Evolutionary conservation across 768 basidiomycete species (phyloP).

Genomic region (Harrya chromipes): DNA sequence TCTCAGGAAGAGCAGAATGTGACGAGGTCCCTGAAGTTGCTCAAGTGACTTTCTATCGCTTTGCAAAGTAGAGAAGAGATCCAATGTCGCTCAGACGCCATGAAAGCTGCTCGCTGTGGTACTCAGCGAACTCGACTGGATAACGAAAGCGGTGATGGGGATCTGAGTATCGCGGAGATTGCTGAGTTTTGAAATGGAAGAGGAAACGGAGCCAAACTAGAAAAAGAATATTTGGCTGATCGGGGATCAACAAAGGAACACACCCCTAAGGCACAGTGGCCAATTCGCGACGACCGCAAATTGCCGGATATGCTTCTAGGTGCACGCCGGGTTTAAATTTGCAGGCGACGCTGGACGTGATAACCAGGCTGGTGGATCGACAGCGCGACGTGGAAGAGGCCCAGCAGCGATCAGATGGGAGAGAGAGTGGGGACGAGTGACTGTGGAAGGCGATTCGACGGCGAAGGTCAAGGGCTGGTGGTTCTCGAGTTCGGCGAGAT

Average conservation of each 20-base stretch:
- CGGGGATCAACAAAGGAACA: conserved; percentile 57
- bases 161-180: conserved; percentile 25
- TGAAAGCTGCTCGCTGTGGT: background rate
- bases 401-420: no score
- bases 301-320: conserved; percentile 18
- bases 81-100: conserved; percentile 5
- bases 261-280: conserved; percentile 31
- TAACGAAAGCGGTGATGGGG: conserved; percentile 6
- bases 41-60: conserved; percentile 12
- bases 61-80: conserved; percentile 1
- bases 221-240: conserved; percentile 45
- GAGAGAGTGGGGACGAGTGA: background rate
- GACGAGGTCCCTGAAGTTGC: conserved; percentile 24
- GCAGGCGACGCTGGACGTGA: background rate
- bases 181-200: conserved; percentile 23
- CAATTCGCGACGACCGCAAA: conserved; percentile 26
- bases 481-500: conserved; percentile 30
- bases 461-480: conserved; percentile 9
- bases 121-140: conserved; percentile 18
- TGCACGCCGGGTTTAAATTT: conserved; percentile 3
- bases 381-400: background rate
- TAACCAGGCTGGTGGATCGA: no score
- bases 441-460: conserved; percentile 1
- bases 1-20: conserved; percentile 19
- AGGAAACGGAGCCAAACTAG: conserved; percentile 32